These are phyloP conservation scores for Vigna radiata DNA, from an alignment of 306 rosid genomes.

Conservation along the genomic window DNA sequence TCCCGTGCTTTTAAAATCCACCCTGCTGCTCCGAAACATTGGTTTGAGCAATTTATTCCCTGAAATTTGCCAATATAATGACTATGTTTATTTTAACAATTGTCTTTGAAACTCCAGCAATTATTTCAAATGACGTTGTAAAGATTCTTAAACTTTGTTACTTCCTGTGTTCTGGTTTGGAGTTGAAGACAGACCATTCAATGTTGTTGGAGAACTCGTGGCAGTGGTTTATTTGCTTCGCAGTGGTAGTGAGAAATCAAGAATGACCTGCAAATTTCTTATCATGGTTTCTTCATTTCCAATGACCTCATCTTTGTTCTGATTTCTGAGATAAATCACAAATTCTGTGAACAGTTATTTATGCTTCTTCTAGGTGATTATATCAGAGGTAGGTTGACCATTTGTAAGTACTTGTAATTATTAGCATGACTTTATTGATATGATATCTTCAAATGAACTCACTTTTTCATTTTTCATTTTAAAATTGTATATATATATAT, in stretches of 20 bases:
- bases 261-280: conserved; percentile 8
- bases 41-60: conserved; percentile 68
- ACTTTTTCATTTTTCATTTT: background rate
- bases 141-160: conserved; percentile 39
- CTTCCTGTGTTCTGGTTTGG: conserved; percentile 17
- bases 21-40: conserved; percentile 81
- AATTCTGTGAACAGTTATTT: conserved; percentile 11
- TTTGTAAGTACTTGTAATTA: conserved; percentile 32
- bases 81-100: conserved; percentile 3
- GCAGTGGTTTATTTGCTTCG: conserved; percentile 25
- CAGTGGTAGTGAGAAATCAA: background rate
- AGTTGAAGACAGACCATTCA: conserved; percentile 21
- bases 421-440: conserved; percentile 10
- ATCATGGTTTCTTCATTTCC: conserved; percentile 16
- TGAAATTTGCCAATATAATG: conserved; percentile 27
- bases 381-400: conserved; percentile 22
- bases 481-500: conserved; percentile 12
- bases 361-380: conserved; percentile 36
- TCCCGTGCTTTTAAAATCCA: conserved; percentile 58
- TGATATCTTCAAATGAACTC: conserved; percentile 22
- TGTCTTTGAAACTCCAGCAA: conserved; percentile 31
- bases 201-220: conserved; percentile 31
- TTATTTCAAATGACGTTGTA: conserved; percentile 29
- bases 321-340: conserved; percentile 18
- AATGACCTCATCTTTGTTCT: background rate